Evolutionary conservation across 192 early-diverging fungal species (phyloP), one percentile per base, ranked within the genome.

Genomic region (Coemansia sp.): DNA sequence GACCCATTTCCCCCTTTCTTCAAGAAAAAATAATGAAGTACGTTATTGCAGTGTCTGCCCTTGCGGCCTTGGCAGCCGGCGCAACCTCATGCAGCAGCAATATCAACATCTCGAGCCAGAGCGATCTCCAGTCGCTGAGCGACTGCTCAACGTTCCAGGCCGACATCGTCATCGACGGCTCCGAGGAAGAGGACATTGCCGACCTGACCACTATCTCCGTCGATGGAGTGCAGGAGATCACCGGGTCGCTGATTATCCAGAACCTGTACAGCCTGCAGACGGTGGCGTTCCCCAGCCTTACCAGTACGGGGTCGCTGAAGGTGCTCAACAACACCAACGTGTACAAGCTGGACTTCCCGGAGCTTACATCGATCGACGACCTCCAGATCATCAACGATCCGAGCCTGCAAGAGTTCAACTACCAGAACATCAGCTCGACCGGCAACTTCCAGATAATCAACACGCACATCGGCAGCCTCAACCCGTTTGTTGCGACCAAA

Each of bases 311-410:
- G 28, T 62, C 72, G 38, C 71, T 87, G 58, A 72, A 76, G 40
- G 42, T 84, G 22, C 68, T 67, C 48, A 86, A 86, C 75, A 86
- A 86, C 71, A 86, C 85, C 40, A 68, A 74, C 28, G 73, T 84
- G 22, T 74, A 67, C 47, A 69, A 62, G 68, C 42, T 86, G 48
- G 80, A 61, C 36, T 40, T 75, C 29, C 64, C 76, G 5, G 50
- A 60, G 19, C 73, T 86, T 17, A 55, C 60, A 34, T 65, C 47
- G 15, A 60, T 83, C n/a, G 55, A 67, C 48, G 66, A 72, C 50
- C 82, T 86, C 59, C 79, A 81, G 55, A 70, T 82, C 45, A 75
- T 82, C 44, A 71, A 68, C 37, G 83, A 82, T 50, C 85, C 85
- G 19, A 79, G 62, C 50, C 55, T 87, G 59, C 62, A 78, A 52